These are phyloP conservation scores for Teunomyces funiuensis DNA, from an alignment of 805 yeast genomes.

Conservation along the genomic window DNA sequence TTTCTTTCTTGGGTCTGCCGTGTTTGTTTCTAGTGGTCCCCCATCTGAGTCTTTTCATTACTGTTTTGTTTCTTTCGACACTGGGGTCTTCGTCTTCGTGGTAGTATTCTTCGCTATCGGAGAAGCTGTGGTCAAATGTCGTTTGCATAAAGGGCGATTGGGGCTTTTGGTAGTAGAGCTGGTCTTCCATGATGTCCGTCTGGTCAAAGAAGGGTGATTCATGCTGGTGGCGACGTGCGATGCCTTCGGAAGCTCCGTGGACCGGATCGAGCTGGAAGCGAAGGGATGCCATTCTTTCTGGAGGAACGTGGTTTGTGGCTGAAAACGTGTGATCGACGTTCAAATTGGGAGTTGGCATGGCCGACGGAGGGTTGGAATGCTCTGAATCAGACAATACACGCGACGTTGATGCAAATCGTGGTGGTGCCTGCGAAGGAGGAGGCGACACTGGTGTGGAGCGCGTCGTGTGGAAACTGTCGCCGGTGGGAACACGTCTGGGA, in stretches of 20 bases:
- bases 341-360: conserved; percentile 28
- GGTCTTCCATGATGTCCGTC: conserved; percentile 23
- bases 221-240: conserved; percentile 4
- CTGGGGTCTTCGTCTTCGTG: conserved; percentile 17
- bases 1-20: conserved; percentile 57
- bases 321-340: conserved; percentile 14
- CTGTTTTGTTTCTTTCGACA: conserved; percentile 35
- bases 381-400: conserved; percentile 11
- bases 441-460: conserved; percentile 1
- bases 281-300: conserved; percentile 24
- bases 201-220: conserved; percentile 33
- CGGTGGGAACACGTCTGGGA: background rate
- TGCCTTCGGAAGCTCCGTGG: conserved; percentile 5
- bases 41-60: conserved; percentile 83
- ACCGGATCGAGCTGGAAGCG: conserved; percentile 31
- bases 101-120: conserved; percentile 13
- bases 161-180: conserved; percentile 23
- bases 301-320: background rate
- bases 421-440: conserved; percentile 6
- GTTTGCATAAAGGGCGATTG: conserved; percentile 28
- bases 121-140: conserved; percentile 9
- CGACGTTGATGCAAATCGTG: background rate
- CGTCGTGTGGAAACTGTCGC: conserved; percentile 1
- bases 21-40: conserved; percentile 81
- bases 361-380: conserved; percentile 11